Conservation (phyloP, 73 alveolate genomes). For the Blepharisma stoltei region DNA sequence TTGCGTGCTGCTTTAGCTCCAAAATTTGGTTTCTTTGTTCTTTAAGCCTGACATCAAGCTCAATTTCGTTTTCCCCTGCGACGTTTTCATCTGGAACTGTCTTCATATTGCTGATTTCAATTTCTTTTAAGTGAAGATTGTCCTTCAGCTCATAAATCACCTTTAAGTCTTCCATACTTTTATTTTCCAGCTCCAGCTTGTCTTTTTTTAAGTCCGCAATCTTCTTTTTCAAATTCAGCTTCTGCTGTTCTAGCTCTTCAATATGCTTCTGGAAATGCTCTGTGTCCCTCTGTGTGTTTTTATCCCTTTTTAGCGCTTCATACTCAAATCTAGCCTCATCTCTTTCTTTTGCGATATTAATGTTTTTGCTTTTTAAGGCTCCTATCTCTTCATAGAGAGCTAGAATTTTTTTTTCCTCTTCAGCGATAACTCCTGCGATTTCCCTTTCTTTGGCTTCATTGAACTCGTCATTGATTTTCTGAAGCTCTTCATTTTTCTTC, state of each 20-base stretch:
- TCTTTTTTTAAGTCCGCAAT: not conserved
- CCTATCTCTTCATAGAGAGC: not conserved
- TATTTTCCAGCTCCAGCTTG: not conserved
- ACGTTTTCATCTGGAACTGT: not conserved
- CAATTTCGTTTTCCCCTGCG: not conserved
- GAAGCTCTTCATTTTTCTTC: constrained; percentile 26
- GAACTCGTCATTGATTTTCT: not conserved
- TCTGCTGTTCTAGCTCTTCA: constrained; percentile 22
- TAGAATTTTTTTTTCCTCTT: constrained; percentile 9
- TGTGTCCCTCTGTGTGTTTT: not conserved
- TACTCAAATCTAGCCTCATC: not conserved
- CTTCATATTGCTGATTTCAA: not conserved
- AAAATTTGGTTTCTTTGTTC: not conserved
- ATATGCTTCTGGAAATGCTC: not conserved
- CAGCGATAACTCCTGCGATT: not conserved
- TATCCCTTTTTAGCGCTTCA: not conserved
- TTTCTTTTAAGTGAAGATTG: constrained; percentile 2
- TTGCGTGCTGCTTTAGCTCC: not conserved
- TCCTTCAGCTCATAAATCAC: not conserved
- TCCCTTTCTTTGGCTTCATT: not conserved
- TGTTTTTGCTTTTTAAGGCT: not conserved
- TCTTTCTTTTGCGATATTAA: not conserved
- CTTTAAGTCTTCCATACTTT: not conserved
- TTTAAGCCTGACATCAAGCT: not conserved
- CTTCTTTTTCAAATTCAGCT: not conserved